Evolutionary conservation across 2,329 filamentous ascomycete genomes (phyloP).

Genomic region (Corinectria fuckeliana): DNA sequence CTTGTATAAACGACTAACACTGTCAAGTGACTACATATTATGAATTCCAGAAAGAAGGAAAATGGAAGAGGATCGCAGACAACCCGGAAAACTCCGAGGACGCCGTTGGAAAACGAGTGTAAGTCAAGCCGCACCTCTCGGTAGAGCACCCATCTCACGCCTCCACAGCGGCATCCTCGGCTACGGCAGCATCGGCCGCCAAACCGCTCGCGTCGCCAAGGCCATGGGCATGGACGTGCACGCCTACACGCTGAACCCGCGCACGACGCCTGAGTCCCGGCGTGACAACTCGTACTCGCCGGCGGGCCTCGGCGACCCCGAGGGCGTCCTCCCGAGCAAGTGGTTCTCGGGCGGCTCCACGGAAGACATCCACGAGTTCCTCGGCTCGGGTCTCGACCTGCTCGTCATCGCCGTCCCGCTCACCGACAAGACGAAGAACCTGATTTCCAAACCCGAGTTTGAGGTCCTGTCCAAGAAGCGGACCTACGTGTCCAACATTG

Average conservation of each 20-base stretch:
- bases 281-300: constrained; percentile 71
- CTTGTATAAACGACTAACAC: too few relatives aligned
- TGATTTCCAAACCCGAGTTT: constrained; percentile 60
- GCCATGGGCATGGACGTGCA: constrained; percentile 75
- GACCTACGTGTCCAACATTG: constrained; percentile 75
- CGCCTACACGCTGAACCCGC: constrained; percentile 75
- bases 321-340: constrained; percentile 54
- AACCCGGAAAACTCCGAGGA: constrained; percentile 46
- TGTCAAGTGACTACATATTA: constrained; percentile 53
- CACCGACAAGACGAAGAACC: constrained; percentile 53
- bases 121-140: constrained; percentile 31
- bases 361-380: constrained; percentile 56
- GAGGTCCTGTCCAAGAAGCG: constrained; percentile 51
- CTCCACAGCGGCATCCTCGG: constrained; percentile 55
- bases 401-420: constrained; percentile 60
- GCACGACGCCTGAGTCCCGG: constrained; percentile 69
- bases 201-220: constrained; percentile 61
- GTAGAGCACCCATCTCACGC: not conserved
- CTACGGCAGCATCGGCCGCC: constrained; percentile 61
- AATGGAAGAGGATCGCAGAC: constrained; percentile 47
- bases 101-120: constrained; percentile 57
- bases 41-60: constrained; percentile 50
- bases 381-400: constrained; percentile 58
- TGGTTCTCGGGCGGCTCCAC: constrained; percentile 58
- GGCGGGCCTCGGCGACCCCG: constrained; percentile 65